These are phyloP conservation scores for Aspergillus puulaauensis DNA, from an alignment of 2,329 filamentous ascomycete species.

Conservation along the genomic window DNA sequence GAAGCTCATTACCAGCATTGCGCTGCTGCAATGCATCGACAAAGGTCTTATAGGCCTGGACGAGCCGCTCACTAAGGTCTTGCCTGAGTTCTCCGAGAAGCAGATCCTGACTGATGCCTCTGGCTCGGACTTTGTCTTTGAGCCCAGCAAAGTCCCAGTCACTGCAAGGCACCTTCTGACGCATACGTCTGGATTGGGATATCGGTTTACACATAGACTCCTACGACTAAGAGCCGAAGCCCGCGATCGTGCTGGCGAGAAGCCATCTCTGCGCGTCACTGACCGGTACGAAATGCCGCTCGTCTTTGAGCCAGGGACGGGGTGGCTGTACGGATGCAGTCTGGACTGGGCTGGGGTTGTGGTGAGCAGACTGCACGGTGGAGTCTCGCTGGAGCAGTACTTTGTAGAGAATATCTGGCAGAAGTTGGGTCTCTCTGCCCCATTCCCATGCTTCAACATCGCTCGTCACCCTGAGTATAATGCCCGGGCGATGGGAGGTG, in stretches of 20 bases:
- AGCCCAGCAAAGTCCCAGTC: background rate
- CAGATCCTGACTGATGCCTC: conserved; percentile 51
- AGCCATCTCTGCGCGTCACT: background rate
- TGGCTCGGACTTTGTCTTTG: conserved; percentile 28
- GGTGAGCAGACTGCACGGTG: background rate
- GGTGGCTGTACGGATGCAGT: conserved; percentile 7
- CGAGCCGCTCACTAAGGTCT: conserved; percentile 45
- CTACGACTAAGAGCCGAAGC: background rate
- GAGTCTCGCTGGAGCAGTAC: conserved; percentile 2
- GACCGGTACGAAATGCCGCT: background rate
- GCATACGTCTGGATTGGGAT: conserved; percentile 4
- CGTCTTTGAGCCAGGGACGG: conserved; percentile 2
- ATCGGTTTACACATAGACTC: background rate
- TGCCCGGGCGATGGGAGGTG: background rate
- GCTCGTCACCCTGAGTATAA: background rate
- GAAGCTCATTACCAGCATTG: conserved; percentile 53
- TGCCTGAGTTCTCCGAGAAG: conserved; percentile 51
- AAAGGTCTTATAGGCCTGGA: conserved; percentile 49
- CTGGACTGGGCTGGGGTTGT: conserved; percentile 9
- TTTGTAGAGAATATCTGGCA: conserved; percentile 4
- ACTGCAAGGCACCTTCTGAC: conserved; percentile 6
- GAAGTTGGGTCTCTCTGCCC: background rate
- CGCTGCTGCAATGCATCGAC: conserved; percentile 57
- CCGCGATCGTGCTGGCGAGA: background rate
- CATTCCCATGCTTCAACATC: conserved; percentile 2